These are phyloP conservation scores for Ophiosphaerella korrae DNA, from an alignment of 2,329 filamentous ascomycete species.

Conservation along the genomic window DNA sequence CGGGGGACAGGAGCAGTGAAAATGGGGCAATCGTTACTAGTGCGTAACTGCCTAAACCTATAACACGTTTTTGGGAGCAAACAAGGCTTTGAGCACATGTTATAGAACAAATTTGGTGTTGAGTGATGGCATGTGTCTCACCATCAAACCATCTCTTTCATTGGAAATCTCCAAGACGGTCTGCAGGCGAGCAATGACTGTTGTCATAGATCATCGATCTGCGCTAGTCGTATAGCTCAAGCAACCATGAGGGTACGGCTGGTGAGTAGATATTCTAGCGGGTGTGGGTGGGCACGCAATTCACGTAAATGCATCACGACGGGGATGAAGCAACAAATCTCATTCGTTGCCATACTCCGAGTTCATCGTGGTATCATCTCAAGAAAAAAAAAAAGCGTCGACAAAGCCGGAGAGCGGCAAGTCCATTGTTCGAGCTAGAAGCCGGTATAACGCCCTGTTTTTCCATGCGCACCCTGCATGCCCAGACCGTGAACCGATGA, in stretches of 20 bases:
- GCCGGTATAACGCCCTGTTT: constrained; percentile 46
- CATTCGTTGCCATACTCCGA: constrained; percentile 30
- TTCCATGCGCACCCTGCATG: constrained; percentile 42
- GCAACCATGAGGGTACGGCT: constrained; percentile 70
- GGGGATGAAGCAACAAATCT: constrained; percentile 33
- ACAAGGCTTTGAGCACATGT: no score
- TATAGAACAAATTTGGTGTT: no score
- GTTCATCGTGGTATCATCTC: constrained; percentile 37
- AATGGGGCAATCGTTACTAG: no score
- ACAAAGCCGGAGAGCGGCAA: constrained; percentile 41
- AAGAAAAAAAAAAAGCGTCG: constrained; percentile 39
- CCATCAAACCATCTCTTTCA: constrained; percentile 84
- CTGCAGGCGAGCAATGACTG: constrained; percentile 74
- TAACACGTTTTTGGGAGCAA: no score
- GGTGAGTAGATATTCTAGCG: constrained; percentile 91
- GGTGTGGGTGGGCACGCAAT: constrained; percentile 11
- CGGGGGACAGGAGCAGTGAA: no score
- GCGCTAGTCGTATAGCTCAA: constrained; percentile 92
- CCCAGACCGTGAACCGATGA: constrained; percentile 44
- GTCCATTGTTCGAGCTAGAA: constrained; percentile 46
- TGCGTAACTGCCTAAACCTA: no score
- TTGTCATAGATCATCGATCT: constrained; percentile 68
- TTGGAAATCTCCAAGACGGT: constrained; percentile 67
- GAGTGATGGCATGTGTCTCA: constrained; percentile 67
- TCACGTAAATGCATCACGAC: constrained; percentile 24